Base-by-base conservation (phyloP, 176 grass and related monocot species). In the Phoenix dactylifera region DNA sequence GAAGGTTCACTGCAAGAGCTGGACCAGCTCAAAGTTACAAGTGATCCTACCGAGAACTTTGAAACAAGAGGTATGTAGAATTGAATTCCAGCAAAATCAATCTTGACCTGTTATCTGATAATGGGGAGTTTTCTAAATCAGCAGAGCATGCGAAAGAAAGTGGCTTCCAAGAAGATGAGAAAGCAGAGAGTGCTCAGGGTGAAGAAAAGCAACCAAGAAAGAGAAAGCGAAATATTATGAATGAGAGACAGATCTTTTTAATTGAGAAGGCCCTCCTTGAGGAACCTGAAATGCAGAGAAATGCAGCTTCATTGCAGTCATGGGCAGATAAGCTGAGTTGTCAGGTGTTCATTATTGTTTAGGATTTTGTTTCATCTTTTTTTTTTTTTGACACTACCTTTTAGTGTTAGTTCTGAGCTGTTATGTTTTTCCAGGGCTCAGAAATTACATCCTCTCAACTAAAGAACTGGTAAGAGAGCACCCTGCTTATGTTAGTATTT, bases 251-350 rank as follows among this genome's bases (percentile, higher is more conserved):
- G 50, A 82, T 97, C 68, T 69, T 68, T 56, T 66, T 82, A 67
- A 83, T 97, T 23, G 92, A 97, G 75, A 82, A 79, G 73, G 84
- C 87, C 77, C 81, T 97, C n/a, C 53, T 83, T 58, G 87, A 91
- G 58, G 87, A 91, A 51, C 92, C 84, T 49, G 92, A 97, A 58
- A 97, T 97, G 92, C 87, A 97, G 52, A 97, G 73, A 76, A 91
- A 88, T 75, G 62, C 75, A 12, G 24, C 55, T 65, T 74, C 72
- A 49, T 63, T 91, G 55, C 92, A 97, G 78, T 16, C 53, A 68
- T 91, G 87, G 92, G 73, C 87, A 59, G 83, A 97, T 60, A 91
- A 86, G 61, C 69, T 97, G 24, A 96, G 78, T 59, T 44, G 35
- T 44, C 35, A 64, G 57, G 74, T 76, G 90, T 14, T 44, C 35